Evolutionary conservation across 352 stramenopile genomes (phyloP).

Genomic region (Phytophthora pseudosyringae): DNA sequence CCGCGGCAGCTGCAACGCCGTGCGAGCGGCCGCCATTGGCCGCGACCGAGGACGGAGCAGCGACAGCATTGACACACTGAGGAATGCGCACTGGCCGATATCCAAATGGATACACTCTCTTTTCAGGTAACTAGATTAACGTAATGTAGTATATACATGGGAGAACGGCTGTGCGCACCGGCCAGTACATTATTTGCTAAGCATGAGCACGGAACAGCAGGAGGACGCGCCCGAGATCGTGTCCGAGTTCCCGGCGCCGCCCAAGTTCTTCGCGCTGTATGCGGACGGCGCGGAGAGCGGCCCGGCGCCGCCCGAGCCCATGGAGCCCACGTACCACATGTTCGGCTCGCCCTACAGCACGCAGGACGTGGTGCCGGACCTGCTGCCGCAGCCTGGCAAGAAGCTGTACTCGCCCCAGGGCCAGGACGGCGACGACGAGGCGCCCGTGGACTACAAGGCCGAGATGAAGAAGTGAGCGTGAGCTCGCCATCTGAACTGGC

Average conservation of each 20-base stretch:
- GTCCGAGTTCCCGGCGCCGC: slow-evolving; percentile 82
- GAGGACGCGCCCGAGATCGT: slow-evolving; percentile 80
- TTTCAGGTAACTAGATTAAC: too few species aligned
- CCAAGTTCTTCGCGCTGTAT: slow-evolving; percentile 83
- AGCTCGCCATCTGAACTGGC: not conserved
- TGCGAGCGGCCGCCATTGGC: slow-evolving; percentile 3
- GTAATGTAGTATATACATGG: too few species aligned
- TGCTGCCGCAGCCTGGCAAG: slow-evolving; percentile 62
- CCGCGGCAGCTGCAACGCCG: not conserved
- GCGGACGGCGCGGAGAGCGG: slow-evolving; percentile 53
- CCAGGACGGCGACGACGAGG: slow-evolving; percentile 18
- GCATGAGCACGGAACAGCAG: not conserved
- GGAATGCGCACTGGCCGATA: not conserved
- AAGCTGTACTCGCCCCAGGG: slow-evolving; percentile 61
- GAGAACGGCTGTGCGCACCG: too few species aligned
- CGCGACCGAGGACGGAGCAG: slow-evolving; percentile 23
- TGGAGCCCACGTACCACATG: slow-evolving; percentile 87
- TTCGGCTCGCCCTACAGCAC: slow-evolving; percentile 88
- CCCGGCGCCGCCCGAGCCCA: slow-evolving; percentile 66
- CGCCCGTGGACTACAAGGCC: slow-evolving; percentile 66
- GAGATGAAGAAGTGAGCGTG: slow-evolving; percentile 78
- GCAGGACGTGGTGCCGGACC: slow-evolving; percentile 78
- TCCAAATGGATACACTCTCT: too few species aligned
- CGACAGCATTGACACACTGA: slow-evolving; percentile 37
- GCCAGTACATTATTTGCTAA: too few species aligned